Percentiles rank a stretch among this genome's conserved stretches.
Conservation (phyloP, 257 asterid species). For the Solanum peruvianum region DNA sequence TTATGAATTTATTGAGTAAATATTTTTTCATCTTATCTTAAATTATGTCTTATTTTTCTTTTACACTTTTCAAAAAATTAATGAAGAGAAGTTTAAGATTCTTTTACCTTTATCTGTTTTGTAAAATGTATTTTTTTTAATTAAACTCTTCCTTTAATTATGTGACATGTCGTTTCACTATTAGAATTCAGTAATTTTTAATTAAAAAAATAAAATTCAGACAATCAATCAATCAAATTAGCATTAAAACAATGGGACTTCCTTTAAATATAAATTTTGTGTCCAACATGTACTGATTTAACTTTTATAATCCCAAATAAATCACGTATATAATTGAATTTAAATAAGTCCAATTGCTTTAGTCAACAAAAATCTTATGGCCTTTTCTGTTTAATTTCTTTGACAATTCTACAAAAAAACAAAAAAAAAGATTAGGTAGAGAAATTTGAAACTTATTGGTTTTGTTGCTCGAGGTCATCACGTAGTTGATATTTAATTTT, state of each 20-base stretch:
- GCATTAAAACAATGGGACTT: not conserved
- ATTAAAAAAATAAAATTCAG: not conserved
- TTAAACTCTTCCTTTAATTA: no score
- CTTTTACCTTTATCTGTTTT: not conserved
- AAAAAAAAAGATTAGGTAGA: not conserved
- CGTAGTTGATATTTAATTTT: no score
- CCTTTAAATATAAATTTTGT: not conserved
- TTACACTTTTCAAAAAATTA: not conserved
- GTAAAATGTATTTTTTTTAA: not conserved
- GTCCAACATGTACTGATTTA: not conserved
- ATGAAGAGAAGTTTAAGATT: not conserved
- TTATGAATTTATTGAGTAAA: not conserved
- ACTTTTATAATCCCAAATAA: not conserved
- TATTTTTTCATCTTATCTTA: not conserved
- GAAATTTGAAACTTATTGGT: not conserved
- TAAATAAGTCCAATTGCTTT: not conserved
- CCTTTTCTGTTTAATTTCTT: not conserved
- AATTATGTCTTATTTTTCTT: not conserved
- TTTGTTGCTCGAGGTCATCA: not conserved
- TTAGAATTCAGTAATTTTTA: no score
- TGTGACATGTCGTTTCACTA: rapidly evolving
- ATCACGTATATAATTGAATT: not conserved
- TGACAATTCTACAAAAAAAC: not conserved
- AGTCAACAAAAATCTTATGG: not conserved
- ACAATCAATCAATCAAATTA: not conserved